Evolutionary conservation across 768 basidiomycete species (phyloP), one percentile per base, ranked within the genome.

Genomic region (Mycena floridula): DNA sequence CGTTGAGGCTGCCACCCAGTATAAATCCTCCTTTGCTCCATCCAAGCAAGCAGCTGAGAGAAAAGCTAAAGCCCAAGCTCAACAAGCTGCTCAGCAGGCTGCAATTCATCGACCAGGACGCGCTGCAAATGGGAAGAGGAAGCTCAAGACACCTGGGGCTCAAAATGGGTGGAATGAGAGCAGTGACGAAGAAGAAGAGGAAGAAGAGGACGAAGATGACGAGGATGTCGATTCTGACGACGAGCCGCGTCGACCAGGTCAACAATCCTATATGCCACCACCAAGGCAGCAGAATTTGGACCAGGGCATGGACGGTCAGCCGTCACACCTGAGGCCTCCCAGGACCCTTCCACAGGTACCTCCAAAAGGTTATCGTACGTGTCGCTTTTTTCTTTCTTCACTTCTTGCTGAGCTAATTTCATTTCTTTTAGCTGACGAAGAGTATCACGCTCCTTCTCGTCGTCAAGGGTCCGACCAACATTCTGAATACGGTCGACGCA

Each of bases 11-110:
- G 44, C 48, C 7, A 43, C 63, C 1, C 76, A 78, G 43, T 86
- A 76, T 65, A 81, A 80, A 43, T 94, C 92, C 0, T 92, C 94
- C 3, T 97, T 97, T 59, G 88, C 91, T 0, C 84, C 84, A 2
- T 89, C 86, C 15, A 86, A 78, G 55, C 80, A 84, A 50, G 91
- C 91, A 28, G 79, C 81, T 18, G 85, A 97, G 57, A 76, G 95
- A 43, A 85, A 87, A 54, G 86, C 88, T 7, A 89, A 86, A 58
- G 73, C 77, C 12, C 82, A 94, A 56, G 89, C 85, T 9, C 85
- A 89, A 52, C 85, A 90, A 56, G 85, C 79, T 37, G 89, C 89
- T 1, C 78, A 84, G 25, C 79, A 90, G 35, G 85, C 85, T 30
- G 90, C 87, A 9, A 77, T 72, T 36, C 79, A 82, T 45, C 78